Percentiles rank a stretch among this genome's conserved stretches.
Conservation (phyloP, 2,329 filamentous ascomycete species). For the Gliomastix tumulicola region DNA sequence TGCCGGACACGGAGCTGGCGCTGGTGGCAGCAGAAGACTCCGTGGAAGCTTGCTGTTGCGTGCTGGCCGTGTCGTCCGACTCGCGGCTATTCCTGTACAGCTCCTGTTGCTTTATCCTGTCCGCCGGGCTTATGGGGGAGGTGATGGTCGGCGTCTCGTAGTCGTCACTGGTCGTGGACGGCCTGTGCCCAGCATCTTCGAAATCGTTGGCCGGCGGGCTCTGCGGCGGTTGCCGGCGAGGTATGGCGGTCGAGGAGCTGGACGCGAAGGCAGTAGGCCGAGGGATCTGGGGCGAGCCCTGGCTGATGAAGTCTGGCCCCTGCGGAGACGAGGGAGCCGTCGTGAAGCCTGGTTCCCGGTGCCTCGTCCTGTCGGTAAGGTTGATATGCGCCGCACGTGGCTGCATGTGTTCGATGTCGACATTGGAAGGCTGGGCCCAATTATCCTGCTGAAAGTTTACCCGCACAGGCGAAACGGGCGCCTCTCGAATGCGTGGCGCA, state of each 20-base stretch:
- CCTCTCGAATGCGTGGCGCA: slow-evolving; percentile 39
- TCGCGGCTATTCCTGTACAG: slow-evolving; percentile 43
- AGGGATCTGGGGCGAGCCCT: too few species aligned
- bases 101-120: slow-evolving; percentile 22
- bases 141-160: background rate
- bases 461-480: slow-evolving; percentile 48
- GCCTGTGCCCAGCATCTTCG: too few species aligned
- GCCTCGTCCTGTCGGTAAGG: slow-evolving; percentile 13
- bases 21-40: slow-evolving; percentile 49
- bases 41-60: slow-evolving; percentile 36
- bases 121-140: slow-evolving; percentile 19
- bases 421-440: slow-evolving; percentile 45
- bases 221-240: slow-evolving; percentile 22
- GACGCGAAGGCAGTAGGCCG: too few species aligned
- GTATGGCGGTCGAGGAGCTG: too few species aligned
- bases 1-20: slow-evolving; percentile 46
- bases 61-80: slow-evolving; percentile 42
- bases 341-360: too few species aligned
- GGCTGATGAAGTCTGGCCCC: too few species aligned
- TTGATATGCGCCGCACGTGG: slow-evolving; percentile 12
- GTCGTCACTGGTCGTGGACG: slow-evolving; percentile 6
- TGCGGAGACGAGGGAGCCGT: too few species aligned
- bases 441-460: slow-evolving; percentile 47
- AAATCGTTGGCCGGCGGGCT: too few species aligned
- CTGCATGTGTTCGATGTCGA: slow-evolving; percentile 36